Evolutionary conservation across 2,329 filamentous ascomycete species (phyloP), one percentile per base, ranked within the genome.

Genomic region (Capronia coronata): DNA sequence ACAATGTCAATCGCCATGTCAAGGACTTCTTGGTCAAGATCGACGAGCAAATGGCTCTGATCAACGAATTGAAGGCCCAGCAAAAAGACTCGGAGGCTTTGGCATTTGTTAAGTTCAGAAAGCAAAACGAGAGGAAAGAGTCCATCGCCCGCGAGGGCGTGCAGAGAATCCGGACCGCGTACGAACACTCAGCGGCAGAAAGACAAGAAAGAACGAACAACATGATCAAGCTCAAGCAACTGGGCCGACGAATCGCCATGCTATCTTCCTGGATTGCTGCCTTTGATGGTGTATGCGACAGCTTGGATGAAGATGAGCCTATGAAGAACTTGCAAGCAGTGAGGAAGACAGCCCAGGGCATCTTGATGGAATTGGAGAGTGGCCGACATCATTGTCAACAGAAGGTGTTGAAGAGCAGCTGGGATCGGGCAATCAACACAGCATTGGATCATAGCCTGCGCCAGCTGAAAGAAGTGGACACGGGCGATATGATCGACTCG

Each of bases 1-100:
- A 94, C 73, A 98, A 98, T 67, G 93, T 98, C 57, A 96, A 98
- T 67, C 86, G 93, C 54, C 93, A 98, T 70, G 93, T 98, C 63
- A 98, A 98, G 73, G 93, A 98, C 69, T 98, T 95, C 71, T 71
- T 98, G 66, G 93, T 96, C 74, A 97, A 97, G 77, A 98, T 98
- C 62, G 91, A 98, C 64, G 93, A 98, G 71, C 91, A 98, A 67
- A 90, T 95, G 77, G 84, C 83, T n/a, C 71, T 96, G 63, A 98
- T 98, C 67, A 95, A 94, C 60, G 90, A 97, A 66, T 79, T 98
- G 48, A 89, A 93, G 70, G 86, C 86, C 21, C 87, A 96, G 66
- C 88, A 95, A 64, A 94, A 89, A 66, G 87, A 97, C 48, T 84
- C 84, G 3, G 93, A 97, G 64, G 79, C 78, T 30, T 74, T 82